These are phyloP conservation scores for Trichocladium uniseriatum DNA, from an alignment of 495 filamentous ascomycete species.

Conservation along the genomic window DNA sequence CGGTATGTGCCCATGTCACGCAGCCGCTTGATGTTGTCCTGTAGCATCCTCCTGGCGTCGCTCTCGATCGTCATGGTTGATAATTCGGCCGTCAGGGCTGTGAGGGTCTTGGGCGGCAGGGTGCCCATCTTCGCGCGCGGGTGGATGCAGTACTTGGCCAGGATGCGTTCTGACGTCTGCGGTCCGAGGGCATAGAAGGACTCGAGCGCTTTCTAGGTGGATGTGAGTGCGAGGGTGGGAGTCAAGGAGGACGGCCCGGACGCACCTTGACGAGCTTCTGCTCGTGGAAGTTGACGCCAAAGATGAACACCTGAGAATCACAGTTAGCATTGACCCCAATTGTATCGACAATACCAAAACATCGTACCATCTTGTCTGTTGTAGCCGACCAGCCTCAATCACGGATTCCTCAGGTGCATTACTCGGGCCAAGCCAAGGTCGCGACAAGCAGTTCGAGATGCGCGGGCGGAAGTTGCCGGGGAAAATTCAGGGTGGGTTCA, in stretches of 20 bases:
- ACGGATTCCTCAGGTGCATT: conserved; percentile 13
- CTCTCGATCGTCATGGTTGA: conserved; percentile 92
- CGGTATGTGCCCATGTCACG: conserved; percentile 88
- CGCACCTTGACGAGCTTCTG: conserved; percentile 68
- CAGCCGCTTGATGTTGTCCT: conserved; percentile 77
- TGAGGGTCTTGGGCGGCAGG: conserved; percentile 60
- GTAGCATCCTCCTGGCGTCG: conserved; percentile 63
- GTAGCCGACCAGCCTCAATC: conserved; percentile 11
- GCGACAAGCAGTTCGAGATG: neutral
- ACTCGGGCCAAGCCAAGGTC: conserved; percentile 3
- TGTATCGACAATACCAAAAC: neutral
- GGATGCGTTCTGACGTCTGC: conserved; percentile 57
- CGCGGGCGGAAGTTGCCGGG: conserved; percentile 2
- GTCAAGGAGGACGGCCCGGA: conserved; percentile 1
- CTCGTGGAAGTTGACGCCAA: conserved; percentile 80
- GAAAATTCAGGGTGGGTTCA: conserved; percentile 2
- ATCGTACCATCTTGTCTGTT: conserved; percentile 25
- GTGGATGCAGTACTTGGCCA: conserved; percentile 83
- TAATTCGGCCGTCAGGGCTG: conserved; percentile 71
- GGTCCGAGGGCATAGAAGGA: conserved; percentile 84
- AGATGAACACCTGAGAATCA: conserved; percentile 61
- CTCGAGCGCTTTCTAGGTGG: conserved; percentile 65
- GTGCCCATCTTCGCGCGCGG: conserved; percentile 64
- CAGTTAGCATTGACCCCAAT: neutral
- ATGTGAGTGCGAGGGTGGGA: neutral